Evolutionary conservation across 192 early-diverging fungal species (phyloP).

Genomic region (Coemansia sp.): DNA sequence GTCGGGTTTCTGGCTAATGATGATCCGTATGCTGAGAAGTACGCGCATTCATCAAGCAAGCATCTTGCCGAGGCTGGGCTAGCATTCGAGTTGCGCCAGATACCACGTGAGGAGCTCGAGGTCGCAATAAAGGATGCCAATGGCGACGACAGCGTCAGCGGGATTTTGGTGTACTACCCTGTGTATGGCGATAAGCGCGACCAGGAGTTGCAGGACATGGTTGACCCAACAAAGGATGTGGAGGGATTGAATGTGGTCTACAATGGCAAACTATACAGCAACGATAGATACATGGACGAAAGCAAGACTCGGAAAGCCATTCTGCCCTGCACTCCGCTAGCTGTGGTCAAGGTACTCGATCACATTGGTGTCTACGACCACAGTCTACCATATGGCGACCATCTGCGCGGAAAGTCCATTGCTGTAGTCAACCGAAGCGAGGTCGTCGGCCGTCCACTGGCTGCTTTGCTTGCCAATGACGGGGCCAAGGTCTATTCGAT

Average conservation of each 20-base stretch:
- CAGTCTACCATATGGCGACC: constrained; percentile 87
- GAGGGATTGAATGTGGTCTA: constrained; percentile 95
- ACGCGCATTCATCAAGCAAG: constrained; percentile 95
- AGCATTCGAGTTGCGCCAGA: constrained; percentile 85
- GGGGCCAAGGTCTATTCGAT: constrained; percentile 96
- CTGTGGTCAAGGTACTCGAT: constrained; percentile 93
- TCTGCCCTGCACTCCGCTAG: constrained; percentile 98
- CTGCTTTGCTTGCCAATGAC: constrained; percentile 96
- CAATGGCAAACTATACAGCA: constrained; percentile 96
- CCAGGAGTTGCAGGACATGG: constrained; percentile 90
- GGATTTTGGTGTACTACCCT: constrained; percentile 99
- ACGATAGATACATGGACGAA: constrained; percentile 86
- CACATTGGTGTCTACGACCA: constrained; percentile 92
- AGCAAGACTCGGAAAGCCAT: constrained; percentile 87
- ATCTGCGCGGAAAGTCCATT: constrained; percentile 89
- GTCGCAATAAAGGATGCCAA: constrained; percentile 85
- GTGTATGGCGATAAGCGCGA: constrained; percentile 95
- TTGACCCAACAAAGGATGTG: constrained; percentile 88
- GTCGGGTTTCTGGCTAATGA: constrained; percentile 96
- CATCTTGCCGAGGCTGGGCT: constrained; percentile 89
- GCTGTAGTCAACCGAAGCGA: constrained; percentile 95
- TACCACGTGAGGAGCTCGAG: constrained; percentile 81
- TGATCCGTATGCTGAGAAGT: constrained; percentile 88
- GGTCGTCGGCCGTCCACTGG: constrained; percentile 96
- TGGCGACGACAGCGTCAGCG: constrained; percentile 77